Conservation (phyloP, 208 protist genomes). For the Trypanosoma brucei region DNA sequence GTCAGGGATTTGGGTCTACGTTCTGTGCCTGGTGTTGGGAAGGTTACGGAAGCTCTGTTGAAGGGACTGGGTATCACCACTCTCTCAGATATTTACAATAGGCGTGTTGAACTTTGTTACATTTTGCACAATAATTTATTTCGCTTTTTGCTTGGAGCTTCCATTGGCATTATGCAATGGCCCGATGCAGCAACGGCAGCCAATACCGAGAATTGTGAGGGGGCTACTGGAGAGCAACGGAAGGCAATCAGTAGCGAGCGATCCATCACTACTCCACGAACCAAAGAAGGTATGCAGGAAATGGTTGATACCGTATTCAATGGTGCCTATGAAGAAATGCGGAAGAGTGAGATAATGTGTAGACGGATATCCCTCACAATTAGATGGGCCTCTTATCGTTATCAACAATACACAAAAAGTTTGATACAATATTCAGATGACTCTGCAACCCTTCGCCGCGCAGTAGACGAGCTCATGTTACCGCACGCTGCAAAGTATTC, state of each 20-base stretch:
- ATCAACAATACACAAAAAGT: no score
- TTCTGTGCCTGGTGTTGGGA: conserved; percentile 80
- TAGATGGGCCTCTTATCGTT: conserved; percentile 63
- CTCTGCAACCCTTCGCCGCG: no score
- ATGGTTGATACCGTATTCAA: no score
- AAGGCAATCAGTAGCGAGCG: no score
- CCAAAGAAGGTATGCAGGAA: no score
- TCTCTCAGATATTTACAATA: conserved; percentile 48
- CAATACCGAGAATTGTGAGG: neutral
- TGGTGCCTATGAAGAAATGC: no score
- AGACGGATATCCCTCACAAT: conserved; percentile 50
- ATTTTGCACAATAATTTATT: conserved; percentile 76
- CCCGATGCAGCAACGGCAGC: neutral
- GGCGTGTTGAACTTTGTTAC: conserved; percentile 73
- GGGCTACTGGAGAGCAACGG: no score
- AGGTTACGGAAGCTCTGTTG: conserved; percentile 62
- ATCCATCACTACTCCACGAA: no score
- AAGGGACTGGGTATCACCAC: conserved; percentile 68
- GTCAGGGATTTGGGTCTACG: conserved; percentile 69
- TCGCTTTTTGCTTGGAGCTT: conserved; percentile 63
- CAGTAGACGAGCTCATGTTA: no score
- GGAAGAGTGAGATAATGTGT: no score
- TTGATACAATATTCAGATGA: no score
- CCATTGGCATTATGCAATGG: conserved; percentile 53
- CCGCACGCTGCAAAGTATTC: no score